These are phyloP conservation scores for Triticum monococcum DNA, from an alignment of 176 grass and related monocot species.

Conservation along the genomic window DNA sequence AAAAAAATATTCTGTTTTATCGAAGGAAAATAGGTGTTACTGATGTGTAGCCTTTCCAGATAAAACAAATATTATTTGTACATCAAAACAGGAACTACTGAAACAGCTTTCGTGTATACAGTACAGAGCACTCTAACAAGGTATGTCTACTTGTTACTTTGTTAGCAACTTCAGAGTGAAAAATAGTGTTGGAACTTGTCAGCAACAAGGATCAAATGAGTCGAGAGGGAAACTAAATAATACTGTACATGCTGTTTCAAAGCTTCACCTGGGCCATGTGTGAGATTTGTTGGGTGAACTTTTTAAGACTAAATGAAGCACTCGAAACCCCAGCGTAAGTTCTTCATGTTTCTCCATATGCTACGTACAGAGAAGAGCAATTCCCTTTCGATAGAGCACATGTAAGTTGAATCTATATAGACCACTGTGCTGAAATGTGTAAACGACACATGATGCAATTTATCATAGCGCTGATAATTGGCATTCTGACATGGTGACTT, in stretches of 20 bases:
- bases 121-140: not conserved
- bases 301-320: not conserved
- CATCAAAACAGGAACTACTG: not conserved
- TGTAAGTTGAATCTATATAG: not conserved
- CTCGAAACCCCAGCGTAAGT: not conserved
- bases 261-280: not conserved
- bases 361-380: too few species aligned
- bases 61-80: not conserved
- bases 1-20: too few species aligned
- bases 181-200: not conserved
- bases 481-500: not conserved
- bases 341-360: too few species aligned
- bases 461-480: not conserved
- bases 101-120: not conserved
- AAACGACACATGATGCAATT: not conserved
- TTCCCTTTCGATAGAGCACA: not conserved
- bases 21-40: not conserved
- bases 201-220: not conserved
- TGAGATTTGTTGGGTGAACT: not conserved
- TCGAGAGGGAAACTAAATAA: not conserved
- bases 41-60: not conserved
- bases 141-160: not conserved
- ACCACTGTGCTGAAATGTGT: not conserved
- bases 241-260: not conserved
- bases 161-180: too few species aligned